Evolutionary conservation across 139 green algal genomes (phyloP).

Genomic region (Chlamydomonas sphaeroides): DNA sequence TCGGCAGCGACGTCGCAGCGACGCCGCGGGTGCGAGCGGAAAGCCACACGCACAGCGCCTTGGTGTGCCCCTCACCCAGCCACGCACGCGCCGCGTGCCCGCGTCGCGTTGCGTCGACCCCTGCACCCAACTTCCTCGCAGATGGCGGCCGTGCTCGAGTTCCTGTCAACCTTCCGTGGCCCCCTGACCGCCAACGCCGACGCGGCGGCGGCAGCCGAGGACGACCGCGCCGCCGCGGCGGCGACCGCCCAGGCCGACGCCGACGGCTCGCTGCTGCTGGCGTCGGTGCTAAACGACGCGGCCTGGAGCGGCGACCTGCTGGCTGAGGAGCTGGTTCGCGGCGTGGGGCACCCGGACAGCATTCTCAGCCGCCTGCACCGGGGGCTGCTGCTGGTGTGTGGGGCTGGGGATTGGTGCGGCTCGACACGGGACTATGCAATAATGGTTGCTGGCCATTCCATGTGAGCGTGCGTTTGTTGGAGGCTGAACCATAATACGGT

Average conservation of each 20-base stretch:
- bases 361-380: conserved; percentile 14
- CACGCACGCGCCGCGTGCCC: too few species aligned
- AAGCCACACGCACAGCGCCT: too few species aligned
- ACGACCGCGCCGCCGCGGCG: not conserved
- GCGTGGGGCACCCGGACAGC: not conserved
- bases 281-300: not conserved
- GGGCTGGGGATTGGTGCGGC: too few species aligned
- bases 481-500: too few species aligned
- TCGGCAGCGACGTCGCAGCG: too few species aligned
- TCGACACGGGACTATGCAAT: too few species aligned
- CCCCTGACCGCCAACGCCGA: not conserved
- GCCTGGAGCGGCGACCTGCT: conserved; percentile 5
- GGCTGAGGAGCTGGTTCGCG: conserved; percentile 27
- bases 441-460: too few species aligned
- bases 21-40: too few species aligned
- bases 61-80: too few species aligned
- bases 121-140: not conserved
- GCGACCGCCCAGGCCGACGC: not conserved
- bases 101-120: too few species aligned
- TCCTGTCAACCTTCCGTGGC: conserved; percentile 21
- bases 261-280: not conserved
- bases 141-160: conserved; percentile 33
- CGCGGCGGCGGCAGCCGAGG: too few species aligned
- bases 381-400: conserved; percentile 24
- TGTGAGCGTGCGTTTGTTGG: too few species aligned